Evolutionary conservation across 768 basidiomycete genomes (phyloP).

Genomic region (Kwoniella pini): DNA sequence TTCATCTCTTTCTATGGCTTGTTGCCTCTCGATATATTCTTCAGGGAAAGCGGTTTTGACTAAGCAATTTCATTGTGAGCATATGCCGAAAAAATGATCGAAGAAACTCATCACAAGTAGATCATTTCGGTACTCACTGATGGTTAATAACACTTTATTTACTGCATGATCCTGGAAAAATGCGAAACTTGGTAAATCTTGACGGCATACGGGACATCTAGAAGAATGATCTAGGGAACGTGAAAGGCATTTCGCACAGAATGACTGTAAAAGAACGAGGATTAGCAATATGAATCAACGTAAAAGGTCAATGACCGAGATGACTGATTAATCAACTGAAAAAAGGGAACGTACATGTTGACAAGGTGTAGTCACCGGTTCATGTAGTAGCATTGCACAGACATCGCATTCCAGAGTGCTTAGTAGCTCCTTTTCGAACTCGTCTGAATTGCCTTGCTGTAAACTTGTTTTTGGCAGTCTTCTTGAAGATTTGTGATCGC

Average conservation of each 20-base stretch:
- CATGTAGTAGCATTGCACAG: slow-evolving; percentile 77
- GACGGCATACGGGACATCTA: slow-evolving; percentile 82
- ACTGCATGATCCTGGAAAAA: slow-evolving; percentile 78
- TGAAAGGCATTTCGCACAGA: slow-evolving; percentile 84
- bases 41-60: slow-evolving; percentile 71
- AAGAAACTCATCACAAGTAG: no score
- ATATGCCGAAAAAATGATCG: no score
- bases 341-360: slow-evolving; percentile 67
- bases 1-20: slow-evolving; percentile 71
- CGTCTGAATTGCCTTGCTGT: background rate
- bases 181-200: slow-evolving; percentile 69
- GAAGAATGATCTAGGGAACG: slow-evolving; percentile 83
- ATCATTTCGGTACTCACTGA: slow-evolving; percentile 58
- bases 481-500: background rate
- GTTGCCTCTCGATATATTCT: slow-evolving; percentile 66
- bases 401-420: slow-evolving; percentile 85
- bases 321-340: background rate
- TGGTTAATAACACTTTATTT: slow-evolving; percentile 70
- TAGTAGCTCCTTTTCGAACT: slow-evolving; percentile 57
- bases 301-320: slow-evolving; percentile 1
- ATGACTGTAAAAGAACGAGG: slow-evolving; percentile 63
- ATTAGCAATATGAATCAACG: slow-evolving; percentile 1
- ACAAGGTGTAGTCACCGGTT: slow-evolving; percentile 89
- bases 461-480: slow-evolving; percentile 5
- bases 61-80: slow-evolving; percentile 34